Evolutionary conservation across 2,329 filamentous ascomycete species (phyloP).

Genomic region (Scytalidium lignicola): DNA sequence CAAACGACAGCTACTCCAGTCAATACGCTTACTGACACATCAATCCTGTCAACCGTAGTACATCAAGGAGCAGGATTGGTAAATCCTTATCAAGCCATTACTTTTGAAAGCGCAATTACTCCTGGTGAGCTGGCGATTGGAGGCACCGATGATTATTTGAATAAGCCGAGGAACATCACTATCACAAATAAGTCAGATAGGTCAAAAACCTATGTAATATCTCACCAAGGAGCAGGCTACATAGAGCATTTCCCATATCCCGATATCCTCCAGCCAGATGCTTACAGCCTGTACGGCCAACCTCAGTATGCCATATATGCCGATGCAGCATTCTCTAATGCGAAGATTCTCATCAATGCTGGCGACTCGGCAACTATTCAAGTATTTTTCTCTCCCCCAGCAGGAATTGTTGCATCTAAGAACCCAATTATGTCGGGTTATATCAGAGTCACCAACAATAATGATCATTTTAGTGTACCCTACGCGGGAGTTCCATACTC

Average conservation of each 20-base stretch:
- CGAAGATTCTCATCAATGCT: slow-evolving; percentile 15
- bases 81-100: slow-evolving; percentile 27
- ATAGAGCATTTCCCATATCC: slow-evolving; percentile 13
- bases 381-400: slow-evolving; percentile 14
- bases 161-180: slow-evolving; percentile 14
- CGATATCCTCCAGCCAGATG: slow-evolving; percentile 11
- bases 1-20: slow-evolving; percentile 26
- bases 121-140: slow-evolving; percentile 20
- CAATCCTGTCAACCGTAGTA: slow-evolving; percentile 22
- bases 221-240: slow-evolving; percentile 20
- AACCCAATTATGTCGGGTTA: slow-evolving; percentile 23
- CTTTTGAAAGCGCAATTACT: slow-evolving; percentile 14
- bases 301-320: slow-evolving; percentile 15
- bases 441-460: slow-evolving; percentile 13
- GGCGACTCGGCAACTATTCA: slow-evolving; percentile 13
- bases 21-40: slow-evolving; percentile 22
- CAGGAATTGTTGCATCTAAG: slow-evolving; percentile 11
- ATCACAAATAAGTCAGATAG: slow-evolving; percentile 17
- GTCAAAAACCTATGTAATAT: slow-evolving; percentile 18
- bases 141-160: slow-evolving; percentile 5
- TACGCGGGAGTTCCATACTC: slow-evolving; percentile 23
- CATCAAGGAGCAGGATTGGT: slow-evolving; percentile 32
- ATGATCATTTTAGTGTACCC: slow-evolving; percentile 17
- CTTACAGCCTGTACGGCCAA: no score
- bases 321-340: slow-evolving; percentile 12